phyloP scores from a whole-genome alignment of 2,329 filamentous ascomycete species.

The Fusarium sublunatum region DNA sequence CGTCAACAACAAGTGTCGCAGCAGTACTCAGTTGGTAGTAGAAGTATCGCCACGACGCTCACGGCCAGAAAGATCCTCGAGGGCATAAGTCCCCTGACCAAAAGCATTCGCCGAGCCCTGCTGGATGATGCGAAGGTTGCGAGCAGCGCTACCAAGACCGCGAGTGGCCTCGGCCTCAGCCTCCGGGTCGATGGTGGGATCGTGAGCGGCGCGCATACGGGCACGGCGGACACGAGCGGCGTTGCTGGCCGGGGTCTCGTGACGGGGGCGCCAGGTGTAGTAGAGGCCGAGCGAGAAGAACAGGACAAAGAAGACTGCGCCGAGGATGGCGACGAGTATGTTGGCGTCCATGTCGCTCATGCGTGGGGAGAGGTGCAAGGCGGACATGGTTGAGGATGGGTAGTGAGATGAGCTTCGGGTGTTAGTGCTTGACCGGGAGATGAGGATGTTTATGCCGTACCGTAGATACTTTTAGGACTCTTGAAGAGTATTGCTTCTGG shows the following conservation, averaged over 20 bases:
- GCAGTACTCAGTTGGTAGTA: not conserved
- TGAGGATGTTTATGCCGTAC: not conserved
- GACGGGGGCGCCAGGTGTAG: constrained; percentile 1
- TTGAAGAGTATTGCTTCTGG: not conserved
- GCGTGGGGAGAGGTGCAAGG: constrained; percentile 1
- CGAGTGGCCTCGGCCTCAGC: not conserved
- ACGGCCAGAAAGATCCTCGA: not conserved
- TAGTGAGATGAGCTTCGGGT: not conserved
- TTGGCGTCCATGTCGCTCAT: not conserved
- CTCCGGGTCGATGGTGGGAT: not conserved
- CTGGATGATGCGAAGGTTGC: not conserved
- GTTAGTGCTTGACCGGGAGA: constrained; percentile 8
- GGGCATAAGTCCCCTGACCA: not conserved
- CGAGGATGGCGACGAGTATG: constrained; percentile 3
- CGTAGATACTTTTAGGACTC: not conserved
- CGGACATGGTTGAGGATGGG: not conserved
- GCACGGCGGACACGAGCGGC: not conserved
- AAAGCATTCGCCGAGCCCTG: not conserved
- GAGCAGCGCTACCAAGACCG: not conserved
- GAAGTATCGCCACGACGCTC: not conserved
- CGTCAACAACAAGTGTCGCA: rapidly evolving
- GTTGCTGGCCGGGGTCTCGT: not conserved
- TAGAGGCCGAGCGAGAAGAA: not conserved
- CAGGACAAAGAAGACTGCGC: not conserved
- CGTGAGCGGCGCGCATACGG: not conserved